Base-by-base conservation (phyloP, 306 rosid species). In the Calophaca sinica region DNA sequence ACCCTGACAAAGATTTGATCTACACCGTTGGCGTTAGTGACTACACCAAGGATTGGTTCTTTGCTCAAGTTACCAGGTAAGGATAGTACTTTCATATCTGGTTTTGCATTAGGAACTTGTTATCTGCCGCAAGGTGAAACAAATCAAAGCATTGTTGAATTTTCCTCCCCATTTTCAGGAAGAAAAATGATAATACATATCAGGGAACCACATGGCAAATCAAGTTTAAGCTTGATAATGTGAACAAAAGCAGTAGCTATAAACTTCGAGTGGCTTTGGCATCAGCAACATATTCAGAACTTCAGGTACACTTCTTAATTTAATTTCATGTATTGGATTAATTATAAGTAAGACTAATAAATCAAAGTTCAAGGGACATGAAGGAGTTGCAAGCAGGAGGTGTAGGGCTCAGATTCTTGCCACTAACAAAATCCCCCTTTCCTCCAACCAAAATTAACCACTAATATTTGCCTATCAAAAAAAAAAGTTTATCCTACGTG, bases 181-280 rank as follows among this genome's bases (percentile, higher is more conserved):
- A 92, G 84, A 86, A 79, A 75, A 90, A 78, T 9, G 83, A 78
- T 6, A 89, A 83, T 15, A 83, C 87, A 54, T 94, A 80, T 74
- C 87, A 94, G 80, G 98, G 96, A 76, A 94, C 99, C n/a, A 94
- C 97, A 2, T 94, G 99, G 99, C 92, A 90, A 76, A 88, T 94
- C 71, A 87, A 88, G 79, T 94, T 94, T 79, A 69, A 81, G 60
- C 90, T 90, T 13, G 86, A 81, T 66, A 76, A 48, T 15, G 88
- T 90, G 36, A 69, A 87, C 71, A 64, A 53, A 42, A 79, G 15
- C 32, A 78, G 87, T 5, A 78, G 51, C 59, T 94, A 91, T 72
- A 86, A 82, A 80, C 88, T 94, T 36, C 86, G 96, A 63, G 15
- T 94, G 32, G 97, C 99, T 80, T 51, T 94, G 59, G 97, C 99